Evolutionary conservation across 148 eudicot genomes (phyloP), one percentile per base, ranked within the genome.

Genomic region (Bassia scoparia): DNA sequence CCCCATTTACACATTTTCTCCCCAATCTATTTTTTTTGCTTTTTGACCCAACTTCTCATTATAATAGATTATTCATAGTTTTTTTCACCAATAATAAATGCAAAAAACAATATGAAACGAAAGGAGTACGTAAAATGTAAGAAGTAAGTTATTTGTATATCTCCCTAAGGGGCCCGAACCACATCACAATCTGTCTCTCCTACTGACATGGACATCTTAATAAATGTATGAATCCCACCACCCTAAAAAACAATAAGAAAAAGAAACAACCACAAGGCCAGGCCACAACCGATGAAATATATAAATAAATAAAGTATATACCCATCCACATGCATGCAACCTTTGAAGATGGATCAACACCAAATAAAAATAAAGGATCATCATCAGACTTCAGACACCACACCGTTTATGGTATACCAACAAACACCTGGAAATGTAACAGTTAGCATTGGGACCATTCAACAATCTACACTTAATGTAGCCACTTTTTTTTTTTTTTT

Each of bases 391-490:
- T n/a, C n/a, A n/a, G n/a, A n/a, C n/a, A n/a, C n/a, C n/a, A n/a
- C n/a, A n/a, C n/a, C n/a, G n/a, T 41, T 8, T 41, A 48, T 49
- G 55, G 38, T 18, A 6, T n/a, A n/a, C n/a, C n/a, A 78, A 20
- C 43, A 41, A 29, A 67, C 52, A 73, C 60, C 50, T 67, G 50
- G 56, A 33, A 21, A 38, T 31, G 13, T 68, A 30, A 73, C 64
- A 41, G 74, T 78, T 73, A 64, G 69, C 34, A 48, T 68, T 74
- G 81, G 81, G 78, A 79, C 81, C 81, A 79, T 74, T 37, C 34
- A 26, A 67, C 34, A 67, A 29, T 31, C 37, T 31, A 70, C 50
- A 71, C 56, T 44, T 31, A 65, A 65, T 65, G 38, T 44, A 64
- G 17, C 13, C 33, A 2, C 46, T 63, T 56, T 58, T 6, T 69